Conservation (phyloP, 2,329 filamentous ascomycete species). For the Mariannaea elegans region DNA sequence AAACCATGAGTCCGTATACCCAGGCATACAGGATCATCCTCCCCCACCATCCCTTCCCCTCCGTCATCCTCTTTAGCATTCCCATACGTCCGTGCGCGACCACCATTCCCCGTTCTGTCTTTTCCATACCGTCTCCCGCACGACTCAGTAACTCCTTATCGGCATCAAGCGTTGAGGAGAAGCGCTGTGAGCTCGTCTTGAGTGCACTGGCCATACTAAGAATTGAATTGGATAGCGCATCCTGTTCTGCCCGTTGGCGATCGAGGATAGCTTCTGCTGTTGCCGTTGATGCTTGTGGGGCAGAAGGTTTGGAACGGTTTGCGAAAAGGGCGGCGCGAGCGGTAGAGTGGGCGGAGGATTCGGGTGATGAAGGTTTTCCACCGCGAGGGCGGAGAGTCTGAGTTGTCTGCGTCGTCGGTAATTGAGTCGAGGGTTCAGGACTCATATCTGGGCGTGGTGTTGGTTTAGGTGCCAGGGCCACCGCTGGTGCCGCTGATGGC, state of each 20-base stretch:
- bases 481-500: slow-evolving; percentile 5
- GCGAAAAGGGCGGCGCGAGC: slow-evolving; percentile 57
- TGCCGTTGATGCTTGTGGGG: slow-evolving; percentile 54
- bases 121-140: slow-evolving; percentile 79
- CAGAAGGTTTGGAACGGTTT: slow-evolving; percentile 47
- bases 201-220: slow-evolving; percentile 80
- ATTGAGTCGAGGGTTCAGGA: slow-evolving; percentile 22
- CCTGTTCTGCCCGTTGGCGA: slow-evolving; percentile 82
- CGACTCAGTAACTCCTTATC: slow-evolving; percentile 76
- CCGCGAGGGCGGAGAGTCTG: slow-evolving; percentile 48
- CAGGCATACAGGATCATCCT: slow-evolving; percentile 84
- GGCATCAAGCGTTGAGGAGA: slow-evolving; percentile 74
- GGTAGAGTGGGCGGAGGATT: slow-evolving; percentile 43
- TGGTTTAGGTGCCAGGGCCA: slow-evolving; percentile 16
- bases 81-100: slow-evolving; percentile 81
- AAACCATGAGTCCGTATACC: slow-evolving; percentile 84
- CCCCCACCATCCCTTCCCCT: slow-evolving; percentile 89
- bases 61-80: slow-evolving; percentile 78
- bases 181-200: slow-evolving; percentile 77
- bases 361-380: slow-evolving; percentile 27
- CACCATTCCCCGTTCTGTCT: slow-evolving; percentile 79
- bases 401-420: slow-evolving; percentile 44
- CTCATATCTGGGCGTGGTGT: slow-evolving; percentile 16
- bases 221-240: slow-evolving; percentile 82
- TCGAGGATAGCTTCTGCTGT: slow-evolving; percentile 77